Percentiles rank a stretch among this genome's conserved stretches.
Conservation (phyloP, 2,329 filamentous ascomycete genomes). For the Fusarium albosuccineum region DNA sequence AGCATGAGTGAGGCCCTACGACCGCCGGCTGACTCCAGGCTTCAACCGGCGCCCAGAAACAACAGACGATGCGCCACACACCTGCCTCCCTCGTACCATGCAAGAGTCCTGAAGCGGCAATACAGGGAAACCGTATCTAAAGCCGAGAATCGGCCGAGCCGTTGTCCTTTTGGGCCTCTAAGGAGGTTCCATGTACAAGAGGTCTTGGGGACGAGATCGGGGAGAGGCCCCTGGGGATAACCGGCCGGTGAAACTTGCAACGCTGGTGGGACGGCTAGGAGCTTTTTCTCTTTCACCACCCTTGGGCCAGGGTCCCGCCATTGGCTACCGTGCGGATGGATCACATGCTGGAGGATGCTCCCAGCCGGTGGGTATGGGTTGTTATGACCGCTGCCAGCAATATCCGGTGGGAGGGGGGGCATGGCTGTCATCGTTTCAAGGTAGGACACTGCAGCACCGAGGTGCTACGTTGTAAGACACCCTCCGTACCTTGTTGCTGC, state of each 20-base stretch:
- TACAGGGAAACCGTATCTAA: conserved; percentile 27
- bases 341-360: conserved; percentile 39
- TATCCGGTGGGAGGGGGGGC: conserved; percentile 3
- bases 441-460: conserved; percentile 1
- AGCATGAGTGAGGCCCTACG: conserved; percentile 7
- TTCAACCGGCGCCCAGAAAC: conserved; percentile 15
- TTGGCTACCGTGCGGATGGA: conserved; percentile 44
- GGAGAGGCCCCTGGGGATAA: conserved; percentile 11
- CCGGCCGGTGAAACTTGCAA: conserved; percentile 16
- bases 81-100: conserved; percentile 43
- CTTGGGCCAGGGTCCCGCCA: conserved; percentile 26
- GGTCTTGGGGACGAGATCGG: conserved; percentile 6
- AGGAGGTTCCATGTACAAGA: background rate
- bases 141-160: conserved; percentile 37
- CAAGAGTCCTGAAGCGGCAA: conserved; percentile 40
- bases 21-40: conserved; percentile 16
- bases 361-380: conserved; percentile 20
- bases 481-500: conserved; percentile 1
- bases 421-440: conserved; percentile 14
- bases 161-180: conserved; percentile 21
- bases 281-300: conserved; percentile 10
- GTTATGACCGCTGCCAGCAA: conserved; percentile 11
- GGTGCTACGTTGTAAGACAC: conserved; percentile 18
- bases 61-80: conserved; percentile 33
- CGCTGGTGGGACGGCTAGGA: conserved; percentile 17